Evolutionary conservation across 257 asterid species (phyloP).

Genomic region (Ilex aquifolium): DNA sequence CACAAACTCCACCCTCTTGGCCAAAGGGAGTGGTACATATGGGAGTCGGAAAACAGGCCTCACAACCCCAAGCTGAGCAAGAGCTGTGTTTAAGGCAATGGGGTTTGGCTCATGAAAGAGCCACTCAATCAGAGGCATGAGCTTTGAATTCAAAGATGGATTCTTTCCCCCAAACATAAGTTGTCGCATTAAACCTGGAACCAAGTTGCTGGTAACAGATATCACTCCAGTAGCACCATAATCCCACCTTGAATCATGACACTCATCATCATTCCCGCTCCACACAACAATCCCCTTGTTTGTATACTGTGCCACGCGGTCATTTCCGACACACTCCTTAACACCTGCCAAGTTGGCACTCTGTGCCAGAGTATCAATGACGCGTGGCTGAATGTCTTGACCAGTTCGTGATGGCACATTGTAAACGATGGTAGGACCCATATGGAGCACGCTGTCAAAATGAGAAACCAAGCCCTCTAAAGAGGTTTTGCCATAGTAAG

Average conservation of each 20-base stretch:
- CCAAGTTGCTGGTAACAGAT: conserved; percentile 77
- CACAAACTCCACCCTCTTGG: conserved; percentile 73
- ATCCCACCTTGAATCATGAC: conserved; percentile 85
- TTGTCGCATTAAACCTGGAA: conserved; percentile 68
- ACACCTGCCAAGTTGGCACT: conserved; percentile 75
- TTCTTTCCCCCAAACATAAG: conserved; percentile 72
- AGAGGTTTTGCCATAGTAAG: conserved; percentile 89
- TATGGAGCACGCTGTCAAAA: conserved; percentile 63
- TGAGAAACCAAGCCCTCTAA: conserved; percentile 67
- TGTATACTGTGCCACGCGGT: conserved; percentile 56
- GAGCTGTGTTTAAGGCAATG: conserved; percentile 69
- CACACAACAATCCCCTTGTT: conserved; percentile 56
- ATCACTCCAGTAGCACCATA: conserved; percentile 67
- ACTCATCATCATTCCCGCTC: conserved; percentile 86
- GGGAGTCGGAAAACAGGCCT: conserved; percentile 81
- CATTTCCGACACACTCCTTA: conserved; percentile 76
- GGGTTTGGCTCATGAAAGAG: conserved; percentile 76
- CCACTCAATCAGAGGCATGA: conserved; percentile 58
- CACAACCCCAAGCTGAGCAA: conserved; percentile 84
- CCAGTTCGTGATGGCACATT: conserved; percentile 85
- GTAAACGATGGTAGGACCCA: conserved; percentile 89
- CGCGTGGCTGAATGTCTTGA: conserved; percentile 71
- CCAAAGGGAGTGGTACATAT: conserved; percentile 63
- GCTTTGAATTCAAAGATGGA: conserved; percentile 41
- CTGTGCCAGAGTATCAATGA: conserved; percentile 31